Percentiles rank a stretch among this genome's conserved stretches.
These are phyloP conservation scores for sunflower (Helianthus annuus) DNA, from an alignment of 129 eudicot genomes.

Conservation along the genomic window DNA sequence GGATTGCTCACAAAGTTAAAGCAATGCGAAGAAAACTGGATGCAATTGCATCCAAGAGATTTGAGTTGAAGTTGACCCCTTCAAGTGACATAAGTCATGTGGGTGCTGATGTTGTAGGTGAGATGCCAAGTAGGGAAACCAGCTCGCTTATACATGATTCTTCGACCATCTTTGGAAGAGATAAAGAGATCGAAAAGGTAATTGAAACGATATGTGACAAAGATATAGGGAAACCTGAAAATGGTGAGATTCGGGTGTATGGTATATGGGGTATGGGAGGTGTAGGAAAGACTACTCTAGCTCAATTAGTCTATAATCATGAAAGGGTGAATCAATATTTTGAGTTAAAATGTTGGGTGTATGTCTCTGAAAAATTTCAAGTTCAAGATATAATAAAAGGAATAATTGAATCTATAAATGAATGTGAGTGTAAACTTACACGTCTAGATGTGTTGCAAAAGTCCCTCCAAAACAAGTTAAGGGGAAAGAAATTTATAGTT, in stretches of 20 bases:
- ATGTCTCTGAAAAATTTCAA: constrained; percentile 10
- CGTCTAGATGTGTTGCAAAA: constrained; percentile 10
- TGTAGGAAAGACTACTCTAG: constrained; percentile 21
- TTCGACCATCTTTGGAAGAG: background rate
- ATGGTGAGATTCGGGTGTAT: background rate
- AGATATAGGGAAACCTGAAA: background rate
- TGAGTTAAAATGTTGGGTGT: constrained; percentile 13
- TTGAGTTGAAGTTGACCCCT: background rate
- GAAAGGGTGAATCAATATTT: background rate
- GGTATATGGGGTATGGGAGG: constrained; percentile 24
- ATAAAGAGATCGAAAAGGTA: constrained; percentile 3
- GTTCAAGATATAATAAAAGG: constrained; percentile 1
- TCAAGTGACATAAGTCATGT: constrained; percentile 9
- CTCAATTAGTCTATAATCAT: constrained; percentile 18
- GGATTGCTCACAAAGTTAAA: constrained; percentile 19
- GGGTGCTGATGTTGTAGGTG: background rate
- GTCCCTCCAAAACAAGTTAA: constrained; percentile 12
- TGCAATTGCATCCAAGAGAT: constrained; percentile 4
- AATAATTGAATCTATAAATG: constrained; percentile 1
- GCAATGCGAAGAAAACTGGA: background rate
- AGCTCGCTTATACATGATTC: background rate
- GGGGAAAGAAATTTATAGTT: constrained; percentile 27
- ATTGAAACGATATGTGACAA: background rate
- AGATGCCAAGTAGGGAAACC: constrained; percentile 8
- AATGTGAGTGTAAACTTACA: background rate